phyloP scores from a whole-genome alignment of 208 protist genomes.

The Phytomonas francai region DNA sequence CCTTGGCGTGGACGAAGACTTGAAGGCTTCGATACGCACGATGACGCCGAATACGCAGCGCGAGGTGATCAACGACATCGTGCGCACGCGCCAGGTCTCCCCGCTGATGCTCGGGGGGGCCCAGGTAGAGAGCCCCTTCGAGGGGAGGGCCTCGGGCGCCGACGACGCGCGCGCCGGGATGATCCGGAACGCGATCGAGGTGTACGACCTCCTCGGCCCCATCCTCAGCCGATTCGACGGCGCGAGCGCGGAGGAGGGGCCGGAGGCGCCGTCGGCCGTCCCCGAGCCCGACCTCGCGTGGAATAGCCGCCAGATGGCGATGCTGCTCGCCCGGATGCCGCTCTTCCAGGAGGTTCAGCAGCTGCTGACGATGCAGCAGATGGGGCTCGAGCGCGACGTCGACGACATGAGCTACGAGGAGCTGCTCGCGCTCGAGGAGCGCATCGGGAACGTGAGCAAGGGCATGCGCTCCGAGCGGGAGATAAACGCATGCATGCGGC shows the following conservation, averaged over 20 bases:
- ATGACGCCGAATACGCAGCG: constrained; percentile 64
- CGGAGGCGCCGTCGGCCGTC: constrained; percentile 4
- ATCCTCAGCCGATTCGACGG: no score
- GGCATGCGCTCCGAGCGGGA: constrained; percentile 35
- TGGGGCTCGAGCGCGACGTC: constrained; percentile 62
- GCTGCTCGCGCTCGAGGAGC: constrained; percentile 72
- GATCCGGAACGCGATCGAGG: neutral
- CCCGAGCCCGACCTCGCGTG: neutral
- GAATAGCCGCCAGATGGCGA: neutral
- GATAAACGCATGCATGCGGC: constrained; percentile 24
- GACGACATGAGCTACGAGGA: constrained; percentile 88
- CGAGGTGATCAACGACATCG: constrained; percentile 74
- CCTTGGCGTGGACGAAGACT: constrained; percentile 50
- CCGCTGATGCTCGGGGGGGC: constrained; percentile 7
- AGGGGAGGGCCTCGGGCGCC: constrained; percentile 1
- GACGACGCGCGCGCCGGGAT: constrained; percentile 6
- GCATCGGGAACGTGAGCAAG: constrained; percentile 78
- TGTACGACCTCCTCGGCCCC: neutral
- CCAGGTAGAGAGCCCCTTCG: constrained; percentile 1
- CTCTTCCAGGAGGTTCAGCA: neutral
- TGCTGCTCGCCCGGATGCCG: neutral
- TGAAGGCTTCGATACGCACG: constrained; percentile 52
- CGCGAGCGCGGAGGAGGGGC: neutral
- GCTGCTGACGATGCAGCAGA: constrained; percentile 24
- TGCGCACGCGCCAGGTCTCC: constrained; percentile 26